Evolutionary conservation across 352 stramenopile species (phyloP).

Genomic region (Globisporangium alternatum): DNA sequence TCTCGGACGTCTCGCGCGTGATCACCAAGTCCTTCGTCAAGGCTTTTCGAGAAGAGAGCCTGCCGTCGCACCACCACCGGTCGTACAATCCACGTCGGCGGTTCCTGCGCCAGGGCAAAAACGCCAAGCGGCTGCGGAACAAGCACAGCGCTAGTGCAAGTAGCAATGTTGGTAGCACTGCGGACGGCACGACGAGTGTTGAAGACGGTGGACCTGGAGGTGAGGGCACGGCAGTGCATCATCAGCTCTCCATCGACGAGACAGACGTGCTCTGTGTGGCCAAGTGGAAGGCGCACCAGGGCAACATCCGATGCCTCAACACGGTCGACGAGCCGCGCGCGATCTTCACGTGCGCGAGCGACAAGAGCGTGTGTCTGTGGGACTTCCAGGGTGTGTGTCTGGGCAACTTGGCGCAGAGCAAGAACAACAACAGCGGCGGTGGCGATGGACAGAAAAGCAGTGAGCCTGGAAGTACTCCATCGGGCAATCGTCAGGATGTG

Average conservation of each 20-base stretch:
- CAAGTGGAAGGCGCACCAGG: constrained; percentile 53
- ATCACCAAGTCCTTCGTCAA: constrained; percentile 38
- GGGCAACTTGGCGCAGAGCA: constrained; percentile 29
- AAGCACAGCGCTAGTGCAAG: constrained; percentile 21
- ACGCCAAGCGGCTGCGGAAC: constrained; percentile 42
- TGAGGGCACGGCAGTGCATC: too few relatives aligned
- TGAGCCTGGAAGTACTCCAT: background rate
- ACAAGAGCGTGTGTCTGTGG: constrained; percentile 65
- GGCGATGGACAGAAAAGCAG: background rate
- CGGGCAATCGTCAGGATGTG: background rate
- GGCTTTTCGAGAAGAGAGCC: constrained; percentile 53
- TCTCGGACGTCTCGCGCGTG: constrained; percentile 52
- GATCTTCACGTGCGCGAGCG: constrained; percentile 60
- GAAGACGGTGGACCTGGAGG: background rate
- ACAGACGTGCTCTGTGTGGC: constrained; percentile 37
- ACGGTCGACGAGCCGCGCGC: constrained; percentile 58
- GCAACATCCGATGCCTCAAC: constrained; percentile 44
- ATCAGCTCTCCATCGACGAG: constrained; percentile 16
- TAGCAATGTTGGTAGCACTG: constrained; percentile 2
- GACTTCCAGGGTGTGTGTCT: constrained; percentile 38
- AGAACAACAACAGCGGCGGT: constrained; percentile 7
- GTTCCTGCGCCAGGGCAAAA: constrained; percentile 67
- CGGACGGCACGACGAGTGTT: background rate
- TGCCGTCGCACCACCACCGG: constrained; percentile 48
- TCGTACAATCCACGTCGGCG: constrained; percentile 72